phyloP scores from a whole-genome alignment of 192 early-diverging fungal species.

The Physocladia obscura region DNA sequence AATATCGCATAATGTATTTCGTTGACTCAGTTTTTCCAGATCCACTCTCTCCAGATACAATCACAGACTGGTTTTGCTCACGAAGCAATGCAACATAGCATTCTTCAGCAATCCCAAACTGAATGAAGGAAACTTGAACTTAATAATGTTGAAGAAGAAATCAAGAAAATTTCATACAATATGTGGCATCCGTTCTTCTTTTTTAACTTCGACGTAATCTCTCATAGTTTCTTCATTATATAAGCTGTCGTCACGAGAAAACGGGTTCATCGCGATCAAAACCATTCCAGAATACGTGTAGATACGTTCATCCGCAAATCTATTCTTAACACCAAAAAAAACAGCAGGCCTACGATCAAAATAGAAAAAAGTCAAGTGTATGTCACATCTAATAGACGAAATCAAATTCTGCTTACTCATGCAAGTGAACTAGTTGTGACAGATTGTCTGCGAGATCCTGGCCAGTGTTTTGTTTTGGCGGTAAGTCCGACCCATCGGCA shows the following conservation, averaged over 20 bases:
- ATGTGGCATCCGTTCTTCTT: conserved; percentile 85
- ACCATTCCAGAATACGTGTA: conserved; percentile 96
- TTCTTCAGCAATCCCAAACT: conserved; percentile 89
- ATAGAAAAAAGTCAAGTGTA: not conserved
- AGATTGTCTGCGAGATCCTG: conserved; percentile 25
- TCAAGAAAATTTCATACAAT: conserved; percentile 36
- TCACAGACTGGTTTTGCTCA: conserved; percentile 88
- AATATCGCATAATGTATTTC: conserved; percentile 93
- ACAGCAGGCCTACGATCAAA: conserved; percentile 18
- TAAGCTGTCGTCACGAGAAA: conserved; percentile 69
- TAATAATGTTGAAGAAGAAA: not conserved
- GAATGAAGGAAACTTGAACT: not conserved
- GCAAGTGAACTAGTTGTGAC: conserved; percentile 22
- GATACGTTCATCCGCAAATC: conserved; percentile 46
- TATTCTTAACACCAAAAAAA: conserved; percentile 27
- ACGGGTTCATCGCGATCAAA: conserved; percentile 89
- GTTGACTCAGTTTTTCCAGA: conserved; percentile 91
- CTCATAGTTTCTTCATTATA: conserved; percentile 79
- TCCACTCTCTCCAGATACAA: conserved; percentile 89
- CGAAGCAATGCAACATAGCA: conserved; percentile 88
- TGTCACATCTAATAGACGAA: not conserved
- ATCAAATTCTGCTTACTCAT: conserved; percentile 17
- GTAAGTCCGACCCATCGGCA: no score
- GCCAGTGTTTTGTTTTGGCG: no score
- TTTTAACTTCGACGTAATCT: conserved; percentile 78